Conservation (phyloP, 306 rosid genomes). For the Gynostemma pentaphyllum region DNA sequence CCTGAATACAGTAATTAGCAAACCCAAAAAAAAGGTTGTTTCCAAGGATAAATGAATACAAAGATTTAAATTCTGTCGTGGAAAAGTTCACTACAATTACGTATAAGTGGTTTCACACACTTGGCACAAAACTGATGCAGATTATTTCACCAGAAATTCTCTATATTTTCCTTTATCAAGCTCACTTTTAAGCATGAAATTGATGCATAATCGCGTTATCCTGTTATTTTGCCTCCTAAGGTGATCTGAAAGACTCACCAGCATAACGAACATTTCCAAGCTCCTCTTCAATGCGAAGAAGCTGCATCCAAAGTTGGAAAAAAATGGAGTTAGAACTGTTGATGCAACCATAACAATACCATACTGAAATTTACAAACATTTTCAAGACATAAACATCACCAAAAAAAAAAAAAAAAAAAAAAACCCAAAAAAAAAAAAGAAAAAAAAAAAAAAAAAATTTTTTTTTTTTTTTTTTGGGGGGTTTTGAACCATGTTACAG, state of each 20-base stretch:
- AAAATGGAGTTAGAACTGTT: neutral
- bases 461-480: no score
- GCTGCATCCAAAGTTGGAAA: conserved; percentile 41
- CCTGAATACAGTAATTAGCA: neutral
- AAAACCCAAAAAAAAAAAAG: no score
- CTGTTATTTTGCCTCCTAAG: conserved; percentile 18
- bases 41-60: conserved; percentile 4
- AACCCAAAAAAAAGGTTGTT: neutral
- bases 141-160: neutral
- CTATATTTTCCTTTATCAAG: neutral
- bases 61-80: neutral
- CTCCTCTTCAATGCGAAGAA: conserved; percentile 95
- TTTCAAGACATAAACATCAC: neutral
- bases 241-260: conserved; percentile 88
- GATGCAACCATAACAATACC: neutral
- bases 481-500: no score
- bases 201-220: neutral
- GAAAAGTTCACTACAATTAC: neutral
- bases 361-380: neutral
- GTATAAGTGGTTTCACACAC: neutral
- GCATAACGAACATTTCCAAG: conserved; percentile 86
- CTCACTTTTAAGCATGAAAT: neutral
- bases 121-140: neutral
- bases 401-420: neutral
- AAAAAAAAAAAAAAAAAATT: no score